Evolutionary conservation across 768 basidiomycete genomes (phyloP).

Genomic region (Boletus vinaceobasis): DNA sequence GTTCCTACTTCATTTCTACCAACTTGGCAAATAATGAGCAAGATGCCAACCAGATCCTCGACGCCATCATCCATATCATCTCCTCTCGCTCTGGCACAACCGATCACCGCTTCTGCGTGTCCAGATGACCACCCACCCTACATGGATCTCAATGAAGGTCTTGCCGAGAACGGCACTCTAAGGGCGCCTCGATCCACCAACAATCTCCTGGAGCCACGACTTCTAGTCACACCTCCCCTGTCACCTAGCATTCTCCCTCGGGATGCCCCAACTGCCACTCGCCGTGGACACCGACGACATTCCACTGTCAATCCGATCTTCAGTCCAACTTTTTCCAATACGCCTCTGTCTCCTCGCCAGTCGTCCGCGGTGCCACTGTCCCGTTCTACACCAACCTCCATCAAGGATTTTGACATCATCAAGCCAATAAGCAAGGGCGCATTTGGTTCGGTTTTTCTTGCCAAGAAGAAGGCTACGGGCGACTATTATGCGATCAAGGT

Average conservation of each 20-base stretch:
- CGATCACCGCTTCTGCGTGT: slow-evolving; percentile 69
- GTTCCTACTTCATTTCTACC: slow-evolving; percentile 44
- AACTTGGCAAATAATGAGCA: slow-evolving; percentile 39
- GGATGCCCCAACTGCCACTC: slow-evolving; percentile 42
- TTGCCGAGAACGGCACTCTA: slow-evolving; percentile 39
- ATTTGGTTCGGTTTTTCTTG: slow-evolving; percentile 96
- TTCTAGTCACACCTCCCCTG: slow-evolving; percentile 70
- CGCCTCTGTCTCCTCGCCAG: slow-evolving; percentile 84
- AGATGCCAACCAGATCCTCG: slow-evolving; percentile 73
- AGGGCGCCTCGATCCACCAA: slow-evolving; percentile 64
- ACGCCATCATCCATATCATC: slow-evolving; percentile 89
- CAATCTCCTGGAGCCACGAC: slow-evolving; percentile 62
- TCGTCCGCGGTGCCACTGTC: slow-evolving; percentile 73
- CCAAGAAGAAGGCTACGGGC: slow-evolving; percentile 97
- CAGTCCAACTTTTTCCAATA: slow-evolving; percentile 47
- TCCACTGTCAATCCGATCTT: slow-evolving; percentile 65
- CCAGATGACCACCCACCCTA: slow-evolving; percentile 59
- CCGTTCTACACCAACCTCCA: slow-evolving; percentile 81
- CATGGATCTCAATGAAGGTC: slow-evolving; percentile 62
- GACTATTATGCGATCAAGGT: slow-evolving; percentile 99
- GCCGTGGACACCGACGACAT: slow-evolving; percentile 64
- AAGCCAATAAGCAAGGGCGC: slow-evolving; percentile 99
- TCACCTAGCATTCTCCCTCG: slow-evolving; percentile 59
- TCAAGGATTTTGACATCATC: slow-evolving; percentile 99
- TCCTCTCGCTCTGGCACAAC: slow-evolving; percentile 79